Percentiles rank a stretch among this genome's conserved stretches.
Conservation (phyloP, 2,329 filamentous ascomycete species). For the Cladosporium sp. region DNA sequence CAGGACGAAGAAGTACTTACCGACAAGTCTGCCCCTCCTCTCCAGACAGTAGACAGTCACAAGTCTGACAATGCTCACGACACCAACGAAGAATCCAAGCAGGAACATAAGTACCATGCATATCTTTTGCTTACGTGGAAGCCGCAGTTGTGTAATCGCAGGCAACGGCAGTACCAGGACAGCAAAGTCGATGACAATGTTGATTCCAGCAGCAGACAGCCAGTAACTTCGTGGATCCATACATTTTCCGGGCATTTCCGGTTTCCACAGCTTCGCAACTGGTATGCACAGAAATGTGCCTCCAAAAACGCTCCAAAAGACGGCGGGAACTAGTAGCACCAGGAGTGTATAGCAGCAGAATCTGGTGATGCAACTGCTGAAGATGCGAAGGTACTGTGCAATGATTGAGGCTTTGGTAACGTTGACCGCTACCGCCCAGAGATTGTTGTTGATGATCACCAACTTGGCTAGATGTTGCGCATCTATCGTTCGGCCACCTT, state of each 20-base stretch:
- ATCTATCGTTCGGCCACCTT: constrained; percentile 18
- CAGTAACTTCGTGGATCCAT: constrained; percentile 43
- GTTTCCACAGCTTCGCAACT: constrained; percentile 44
- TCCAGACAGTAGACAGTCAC: constrained; percentile 27
- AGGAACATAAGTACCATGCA: constrained; percentile 46
- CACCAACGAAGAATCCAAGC: constrained; percentile 41
- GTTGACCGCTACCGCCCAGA: constrained; percentile 38
- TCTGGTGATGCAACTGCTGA: constrained; percentile 39
- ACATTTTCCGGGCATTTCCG: constrained; percentile 37
- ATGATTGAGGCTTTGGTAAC: constrained; percentile 51
- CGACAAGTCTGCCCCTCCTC: constrained; percentile 26
- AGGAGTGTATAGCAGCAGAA: constrained; percentile 42
- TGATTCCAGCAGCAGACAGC: constrained; percentile 46
- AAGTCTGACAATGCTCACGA: constrained; percentile 29
- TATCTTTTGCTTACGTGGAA: constrained; percentile 46
- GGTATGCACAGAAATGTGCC: constrained; percentile 46
- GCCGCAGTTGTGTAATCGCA: constrained; percentile 41
- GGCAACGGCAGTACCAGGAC: constrained; percentile 49
- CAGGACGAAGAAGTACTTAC: constrained; percentile 9
- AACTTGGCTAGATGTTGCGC: constrained; percentile 30
- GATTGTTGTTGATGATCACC: constrained; percentile 35
- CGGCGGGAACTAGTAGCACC: constrained; percentile 30
- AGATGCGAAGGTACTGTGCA: constrained; percentile 52
- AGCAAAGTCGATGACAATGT: constrained; percentile 47
- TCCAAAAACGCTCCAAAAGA: constrained; percentile 38